phyloP scores from a whole-genome alignment of 345 rosid genomes.

The Raphanus sativus region DNA sequence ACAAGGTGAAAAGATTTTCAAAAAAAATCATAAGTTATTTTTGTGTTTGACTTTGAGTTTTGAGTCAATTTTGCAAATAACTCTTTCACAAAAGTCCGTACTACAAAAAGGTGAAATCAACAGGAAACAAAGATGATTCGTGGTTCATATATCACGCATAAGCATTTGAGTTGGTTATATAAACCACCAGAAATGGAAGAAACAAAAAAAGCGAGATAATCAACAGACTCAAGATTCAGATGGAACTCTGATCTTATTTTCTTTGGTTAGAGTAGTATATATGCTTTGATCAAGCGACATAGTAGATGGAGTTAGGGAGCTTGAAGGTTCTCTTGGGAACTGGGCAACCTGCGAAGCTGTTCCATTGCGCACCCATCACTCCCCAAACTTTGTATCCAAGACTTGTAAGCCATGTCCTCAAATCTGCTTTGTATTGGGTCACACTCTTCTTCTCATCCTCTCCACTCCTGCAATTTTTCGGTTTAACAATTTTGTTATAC shows the following conservation, averaged over 20 bases:
- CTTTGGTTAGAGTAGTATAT: conserved; percentile 9
- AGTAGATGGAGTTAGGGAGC: conserved; percentile 83
- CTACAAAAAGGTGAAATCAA: too few relatives aligned
- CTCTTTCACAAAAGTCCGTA: too few relatives aligned
- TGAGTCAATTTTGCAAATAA: too few relatives aligned
- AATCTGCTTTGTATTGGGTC: conserved; percentile 59
- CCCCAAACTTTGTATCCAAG: conserved; percentile 79
- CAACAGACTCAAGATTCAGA: conserved; percentile 31
- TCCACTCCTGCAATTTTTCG: conserved; percentile 44
- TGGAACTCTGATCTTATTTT: conserved; percentile 20
- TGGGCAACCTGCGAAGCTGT: conserved; percentile 73
- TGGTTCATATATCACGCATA: too few relatives aligned
- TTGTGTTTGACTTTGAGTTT: too few relatives aligned
- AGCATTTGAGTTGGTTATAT: neutral
- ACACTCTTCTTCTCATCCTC: conserved; percentile 55
- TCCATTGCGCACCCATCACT: conserved; percentile 74
- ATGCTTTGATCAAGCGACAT: conserved; percentile 37
- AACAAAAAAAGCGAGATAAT: neutral
- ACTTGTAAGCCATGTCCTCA: conserved; percentile 47
- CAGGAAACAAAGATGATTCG: too few relatives aligned
- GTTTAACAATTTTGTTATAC: neutral
- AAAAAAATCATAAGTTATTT: too few relatives aligned
- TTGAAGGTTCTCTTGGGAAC: conserved; percentile 71
- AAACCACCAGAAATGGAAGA: neutral
- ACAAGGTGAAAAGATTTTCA: too few relatives aligned